phyloP scores from a whole-genome alignment of 2,329 filamentous ascomycete genomes.

The Polychaeton citri region DNA sequence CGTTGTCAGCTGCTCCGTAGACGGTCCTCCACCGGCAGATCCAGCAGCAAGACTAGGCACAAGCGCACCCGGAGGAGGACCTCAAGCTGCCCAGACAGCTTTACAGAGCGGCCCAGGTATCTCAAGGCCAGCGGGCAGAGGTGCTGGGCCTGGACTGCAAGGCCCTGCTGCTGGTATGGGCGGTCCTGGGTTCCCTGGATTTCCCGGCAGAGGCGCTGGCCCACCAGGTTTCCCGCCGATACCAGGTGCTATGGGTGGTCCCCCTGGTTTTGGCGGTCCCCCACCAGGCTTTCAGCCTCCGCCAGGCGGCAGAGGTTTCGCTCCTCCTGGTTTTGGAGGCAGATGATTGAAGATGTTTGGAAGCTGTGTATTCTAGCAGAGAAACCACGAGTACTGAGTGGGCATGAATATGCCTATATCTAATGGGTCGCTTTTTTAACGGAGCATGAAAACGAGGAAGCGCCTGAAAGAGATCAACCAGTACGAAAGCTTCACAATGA shows the following conservation, averaged over 20 bases:
- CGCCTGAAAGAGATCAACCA: no score
- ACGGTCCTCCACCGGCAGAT: slow-evolving; percentile 89
- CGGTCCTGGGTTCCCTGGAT: slow-evolving; percentile 53
- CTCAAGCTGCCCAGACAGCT: slow-evolving; percentile 57
- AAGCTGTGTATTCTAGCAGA: no score
- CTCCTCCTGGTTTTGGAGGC: slow-evolving; percentile 16
- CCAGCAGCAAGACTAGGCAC: slow-evolving; percentile 80
- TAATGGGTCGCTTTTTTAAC: no score
- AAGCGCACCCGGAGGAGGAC: slow-evolving; percentile 49
- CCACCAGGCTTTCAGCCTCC: slow-evolving; percentile 57
- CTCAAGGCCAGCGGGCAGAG: slow-evolving; percentile 78
- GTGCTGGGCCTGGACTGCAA: slow-evolving; percentile 61
- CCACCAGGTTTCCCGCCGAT: slow-evolving; percentile 25
- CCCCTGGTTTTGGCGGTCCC: slow-evolving; percentile 23
- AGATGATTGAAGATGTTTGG: slow-evolving; percentile 14
- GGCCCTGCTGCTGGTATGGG: slow-evolving; percentile 84
- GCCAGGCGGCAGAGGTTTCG: slow-evolving; percentile 19
- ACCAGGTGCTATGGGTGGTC: slow-evolving; percentile 10
- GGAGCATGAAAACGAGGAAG: no score
- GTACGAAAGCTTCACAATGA: no score
- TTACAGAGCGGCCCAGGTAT: slow-evolving; percentile 58
- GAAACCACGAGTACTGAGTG: no score
- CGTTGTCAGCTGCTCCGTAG: slow-evolving; percentile 87
- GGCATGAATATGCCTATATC: no score
- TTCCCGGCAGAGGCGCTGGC: slow-evolving; percentile 23